Evolutionary conservation across 2,329 filamentous ascomycete genomes (phyloP).

Genomic region (Fusarium illudens): DNA sequence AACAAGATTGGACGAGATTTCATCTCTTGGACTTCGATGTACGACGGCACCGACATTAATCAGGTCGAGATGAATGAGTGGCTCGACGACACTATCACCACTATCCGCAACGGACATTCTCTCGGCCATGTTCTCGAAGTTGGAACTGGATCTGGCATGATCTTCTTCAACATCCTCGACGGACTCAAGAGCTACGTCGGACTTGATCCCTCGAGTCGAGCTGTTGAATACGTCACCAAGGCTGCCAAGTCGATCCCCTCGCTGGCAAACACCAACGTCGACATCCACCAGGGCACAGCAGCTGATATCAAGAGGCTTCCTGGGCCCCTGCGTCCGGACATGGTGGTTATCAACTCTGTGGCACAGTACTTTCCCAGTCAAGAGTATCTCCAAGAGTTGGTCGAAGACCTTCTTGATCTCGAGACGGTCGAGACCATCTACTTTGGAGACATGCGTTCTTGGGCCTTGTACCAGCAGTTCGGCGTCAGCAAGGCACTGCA

Average conservation of each 20-base stretch:
- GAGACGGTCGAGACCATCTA: constrained; percentile 20
- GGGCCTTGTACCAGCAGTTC: constrained; percentile 32
- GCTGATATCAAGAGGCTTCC: not conserved
- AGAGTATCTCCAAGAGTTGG: constrained; percentile 34
- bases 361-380: constrained; percentile 43
- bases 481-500: constrained; percentile 21
- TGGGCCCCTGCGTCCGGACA: not conserved
- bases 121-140: constrained; percentile 31
- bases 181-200: constrained; percentile 36
- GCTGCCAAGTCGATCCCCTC: constrained; percentile 2
- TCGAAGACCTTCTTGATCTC: constrained; percentile 25
- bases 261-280: not conserved
- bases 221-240: not conserved
- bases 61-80: constrained; percentile 39
- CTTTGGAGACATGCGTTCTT: constrained; percentile 38
- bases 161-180: constrained; percentile 36
- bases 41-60: constrained; percentile 28
- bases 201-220: constrained; percentile 26
- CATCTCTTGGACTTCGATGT: constrained; percentile 41
- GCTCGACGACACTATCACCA: constrained; percentile 38
- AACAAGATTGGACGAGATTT: constrained; percentile 35
- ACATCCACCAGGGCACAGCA: not conserved
- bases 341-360: constrained; percentile 40
- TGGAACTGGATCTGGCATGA: constrained; percentile 41
- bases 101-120: not conserved